Base-by-base conservation (phyloP, 2,329 filamentous ascomycete genomes). In the Chrysosphaeria jannelii region DNA sequence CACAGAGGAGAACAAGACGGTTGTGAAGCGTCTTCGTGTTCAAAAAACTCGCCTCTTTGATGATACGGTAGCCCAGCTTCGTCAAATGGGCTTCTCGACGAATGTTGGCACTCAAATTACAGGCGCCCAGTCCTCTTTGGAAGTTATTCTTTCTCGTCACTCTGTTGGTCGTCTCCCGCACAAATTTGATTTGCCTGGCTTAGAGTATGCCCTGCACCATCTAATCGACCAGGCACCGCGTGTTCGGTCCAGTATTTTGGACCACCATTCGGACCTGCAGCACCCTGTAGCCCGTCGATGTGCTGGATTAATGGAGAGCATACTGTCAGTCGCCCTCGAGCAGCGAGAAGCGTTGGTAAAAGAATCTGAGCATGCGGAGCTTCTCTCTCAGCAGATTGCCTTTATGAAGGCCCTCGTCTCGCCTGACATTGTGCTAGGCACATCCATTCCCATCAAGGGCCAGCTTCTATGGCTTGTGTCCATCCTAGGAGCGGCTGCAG, bases 1-100 rank as follows among this genome's bases (percentile, higher is more conserved):
- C 21, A 90, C 60, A 0, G 74, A 90, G 13, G 79, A 90, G 20
- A 91, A 85, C 41, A 81, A 79, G 38, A 57, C 66, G 8, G 42
- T 57, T 10, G 62, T 91, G 29, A 79, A 88, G 42, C 75, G 91
- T 40, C 60, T 93, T 33, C 93, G 91, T 49, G 65, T 63, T 3
- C 61, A 75, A 35, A 97, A 97, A 46, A 64, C 76, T 20, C 79
- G 78, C 34, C 56, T 93, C 9, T 85, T 89, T 35, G 72, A 76
- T 1, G 81, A 93, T 34, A 79, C 72, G 0, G 48, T 97, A 31
- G 79, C 74, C 36, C 61, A 66, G 12, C 48, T 91, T 14, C 64
- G 76, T 17, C 60, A 68, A 27, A 93, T 97, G 81, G 85, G 85
- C 4, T 60, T 97, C 34, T 69, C 68, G 34, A 64, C 67, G 24